A percentile compares a stretch with the other conserved stretches of the same genome.
These are phyloP conservation scores for Coemansia sp. DNA, from an alignment of 192 early-diverging fungal genomes.

Conservation along the genomic window DNA sequence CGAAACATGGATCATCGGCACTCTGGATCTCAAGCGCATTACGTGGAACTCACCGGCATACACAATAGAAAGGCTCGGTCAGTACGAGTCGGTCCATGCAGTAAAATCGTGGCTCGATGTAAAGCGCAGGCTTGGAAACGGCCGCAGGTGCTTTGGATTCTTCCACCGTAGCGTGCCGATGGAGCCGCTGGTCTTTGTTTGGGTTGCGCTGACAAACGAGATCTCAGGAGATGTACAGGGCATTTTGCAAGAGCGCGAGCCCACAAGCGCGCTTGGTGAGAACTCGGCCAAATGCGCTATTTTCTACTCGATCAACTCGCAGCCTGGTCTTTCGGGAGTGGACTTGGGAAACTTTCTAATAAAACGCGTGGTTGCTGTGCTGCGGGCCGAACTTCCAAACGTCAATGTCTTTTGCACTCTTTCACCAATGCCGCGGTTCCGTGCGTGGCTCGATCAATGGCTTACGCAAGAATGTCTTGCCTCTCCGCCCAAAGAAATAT, in stretches of 20 bases:
- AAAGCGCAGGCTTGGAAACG: slow-evolving; percentile 72
- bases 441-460: slow-evolving; percentile 69
- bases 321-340: slow-evolving; percentile 83
- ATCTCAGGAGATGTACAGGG: slow-evolving; percentile 69
- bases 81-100: slow-evolving; percentile 91
- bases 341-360: slow-evolving; percentile 90
- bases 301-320: slow-evolving; percentile 94
- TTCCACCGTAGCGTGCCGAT: slow-evolving; percentile 74
- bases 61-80: slow-evolving; percentile 76
- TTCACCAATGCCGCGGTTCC: slow-evolving; percentile 88
- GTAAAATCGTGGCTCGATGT: slow-evolving; percentile 78
- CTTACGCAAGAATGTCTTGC: slow-evolving; percentile 32
- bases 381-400: slow-evolving; percentile 67
- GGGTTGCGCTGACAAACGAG: slow-evolving; percentile 71
- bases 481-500: slow-evolving; percentile 14
- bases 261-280: slow-evolving; percentile 36
- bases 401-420: slow-evolving; percentile 83
- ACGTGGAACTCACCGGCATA: slow-evolving; percentile 81
- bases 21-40: slow-evolving; percentile 75
- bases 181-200: slow-evolving; percentile 89
- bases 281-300: slow-evolving; percentile 67
- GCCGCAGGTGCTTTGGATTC: slow-evolving; percentile 81
- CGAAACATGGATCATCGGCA: slow-evolving; percentile 75
- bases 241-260: slow-evolving; percentile 61
- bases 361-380: slow-evolving; percentile 82